A percentile compares a stretch with the other conserved stretches of the same genome.
These are phyloP conservation scores for Hemisphaericaspora lyxosophila DNA, from an alignment of 1,139 yeast genomes.

Conservation along the genomic window DNA sequence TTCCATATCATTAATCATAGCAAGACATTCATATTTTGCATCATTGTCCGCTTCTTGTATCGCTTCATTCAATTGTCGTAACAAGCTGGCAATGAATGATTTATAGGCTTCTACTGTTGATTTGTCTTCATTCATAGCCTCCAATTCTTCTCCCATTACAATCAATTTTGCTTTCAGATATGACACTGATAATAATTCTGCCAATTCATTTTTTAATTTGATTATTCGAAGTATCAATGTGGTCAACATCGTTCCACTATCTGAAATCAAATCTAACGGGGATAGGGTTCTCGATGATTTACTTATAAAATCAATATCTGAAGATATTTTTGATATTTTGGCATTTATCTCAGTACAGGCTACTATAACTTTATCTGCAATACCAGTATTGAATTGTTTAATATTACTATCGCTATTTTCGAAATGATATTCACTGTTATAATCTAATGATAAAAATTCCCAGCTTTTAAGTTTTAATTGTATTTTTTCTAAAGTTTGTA, in stretches of 20 bases:
- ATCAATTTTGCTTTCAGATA: conserved; percentile 58
- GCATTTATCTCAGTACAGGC: conserved; percentile 49
- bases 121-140: conserved; percentile 36
- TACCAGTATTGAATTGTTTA: conserved; percentile 44
- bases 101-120: conserved; percentile 49
- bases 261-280: conserved; percentile 51
- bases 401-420: conserved; percentile 28
- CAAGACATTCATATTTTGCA: conserved; percentile 57
- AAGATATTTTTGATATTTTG: conserved; percentile 39
- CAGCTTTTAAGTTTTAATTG: conserved; percentile 51
- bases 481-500: conserved; percentile 51
- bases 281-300: conserved; percentile 39
- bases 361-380: conserved; percentile 50
- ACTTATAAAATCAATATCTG: conserved; percentile 49
- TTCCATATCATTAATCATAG: conserved; percentile 60
- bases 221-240: conserved; percentile 50
- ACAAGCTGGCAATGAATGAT: conserved; percentile 49
- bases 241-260: conserved; percentile 58
- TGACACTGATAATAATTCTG: conserved; percentile 52
- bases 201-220: conserved; percentile 46
- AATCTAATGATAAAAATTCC: conserved; percentile 58
- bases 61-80: conserved; percentile 52
- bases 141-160: conserved; percentile 55
- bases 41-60: conserved; percentile 49
- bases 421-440: conserved; percentile 45